Evolutionary conservation across 257 asterid species (phyloP).

Genomic region (Solanum verrucosum): DNA sequence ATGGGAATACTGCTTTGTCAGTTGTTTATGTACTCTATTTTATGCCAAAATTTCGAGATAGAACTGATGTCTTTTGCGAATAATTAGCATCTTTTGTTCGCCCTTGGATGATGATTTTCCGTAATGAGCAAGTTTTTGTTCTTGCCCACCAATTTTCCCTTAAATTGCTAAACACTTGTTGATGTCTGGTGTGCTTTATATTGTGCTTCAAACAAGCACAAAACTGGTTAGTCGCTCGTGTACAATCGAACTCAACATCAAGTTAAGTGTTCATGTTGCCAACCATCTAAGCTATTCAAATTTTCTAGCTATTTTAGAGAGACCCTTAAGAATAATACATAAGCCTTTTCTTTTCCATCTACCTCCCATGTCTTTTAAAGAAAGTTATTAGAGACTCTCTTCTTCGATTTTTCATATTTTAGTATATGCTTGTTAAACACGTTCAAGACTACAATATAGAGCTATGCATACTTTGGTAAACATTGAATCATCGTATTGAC

Average conservation of each 20-base stretch:
- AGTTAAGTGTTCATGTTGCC: no score
- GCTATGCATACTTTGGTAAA: neutral
- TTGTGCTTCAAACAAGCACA: neutral
- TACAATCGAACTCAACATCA: neutral
- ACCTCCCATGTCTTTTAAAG: no score
- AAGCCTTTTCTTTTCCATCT: no score
- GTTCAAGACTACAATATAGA: neutral
- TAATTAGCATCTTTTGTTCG: neutral
- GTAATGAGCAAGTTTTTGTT: neutral
- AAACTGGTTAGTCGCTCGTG: neutral
- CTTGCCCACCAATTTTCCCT: neutral
- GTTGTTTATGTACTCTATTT: neutral
- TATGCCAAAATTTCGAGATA: neutral
- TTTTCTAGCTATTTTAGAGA: no score
- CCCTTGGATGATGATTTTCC: neutral
- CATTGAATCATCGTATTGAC: no score
- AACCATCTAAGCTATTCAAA: neutral
- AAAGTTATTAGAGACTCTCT: no score
- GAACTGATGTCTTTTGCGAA: neutral
- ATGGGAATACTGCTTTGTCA: conserved; percentile 3
- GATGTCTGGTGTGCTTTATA: neutral
- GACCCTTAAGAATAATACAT: neutral
- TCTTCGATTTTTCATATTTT: neutral
- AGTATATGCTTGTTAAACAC: neutral
- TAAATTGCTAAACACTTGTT: neutral